Evolutionary conservation across 257 asterid species (phyloP).

Genomic region (Phtheirospermum japonicum): DNA sequence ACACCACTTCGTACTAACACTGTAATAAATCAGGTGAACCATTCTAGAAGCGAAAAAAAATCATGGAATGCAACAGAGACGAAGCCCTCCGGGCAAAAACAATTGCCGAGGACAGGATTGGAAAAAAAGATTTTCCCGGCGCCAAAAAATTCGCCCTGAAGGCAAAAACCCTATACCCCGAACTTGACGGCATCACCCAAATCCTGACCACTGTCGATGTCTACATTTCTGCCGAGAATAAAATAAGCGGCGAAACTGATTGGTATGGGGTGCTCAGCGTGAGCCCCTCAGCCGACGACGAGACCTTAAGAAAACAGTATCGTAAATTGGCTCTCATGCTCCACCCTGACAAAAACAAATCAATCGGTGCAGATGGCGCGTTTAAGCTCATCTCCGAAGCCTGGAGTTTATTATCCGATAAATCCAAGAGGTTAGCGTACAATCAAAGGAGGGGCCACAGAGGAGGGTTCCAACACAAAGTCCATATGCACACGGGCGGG

Average conservation of each 20-base stretch:
- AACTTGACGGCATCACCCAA: slow-evolving; percentile 58
- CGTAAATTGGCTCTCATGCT: slow-evolving; percentile 67
- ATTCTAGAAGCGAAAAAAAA: slow-evolving; percentile 24
- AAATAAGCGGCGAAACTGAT: slow-evolving; percentile 57
- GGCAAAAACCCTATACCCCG: slow-evolving; percentile 61
- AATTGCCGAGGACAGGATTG: slow-evolving; percentile 62
- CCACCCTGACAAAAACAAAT: slow-evolving; percentile 79
- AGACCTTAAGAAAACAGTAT: slow-evolving; percentile 56
- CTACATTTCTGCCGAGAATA: slow-evolving; percentile 61
- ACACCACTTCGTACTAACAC: too few relatives aligned
- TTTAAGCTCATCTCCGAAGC: slow-evolving; percentile 70
- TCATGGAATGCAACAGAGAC: slow-evolving; percentile 82
- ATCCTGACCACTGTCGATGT: slow-evolving; percentile 58
- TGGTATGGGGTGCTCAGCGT: slow-evolving; percentile 77
- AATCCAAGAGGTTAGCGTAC: slow-evolving; percentile 53
- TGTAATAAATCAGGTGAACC: too few relatives aligned
- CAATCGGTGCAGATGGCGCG: slow-evolving; percentile 69
- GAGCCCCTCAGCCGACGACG: slow-evolving; percentile 62
- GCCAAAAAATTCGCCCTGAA: slow-evolving; percentile 65
- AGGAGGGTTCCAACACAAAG: slow-evolving; percentile 50
- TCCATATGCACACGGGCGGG: slow-evolving; percentile 41
- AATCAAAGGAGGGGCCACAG: slow-evolving; percentile 51
- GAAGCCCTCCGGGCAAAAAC: slow-evolving; percentile 64
- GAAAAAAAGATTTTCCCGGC: slow-evolving; percentile 50
- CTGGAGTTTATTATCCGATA: slow-evolving; percentile 69